Evolutionary conservation across 768 basidiomycete species (phyloP), one percentile per base, ranked within the genome.

Genomic region (Suillus paluster): DNA sequence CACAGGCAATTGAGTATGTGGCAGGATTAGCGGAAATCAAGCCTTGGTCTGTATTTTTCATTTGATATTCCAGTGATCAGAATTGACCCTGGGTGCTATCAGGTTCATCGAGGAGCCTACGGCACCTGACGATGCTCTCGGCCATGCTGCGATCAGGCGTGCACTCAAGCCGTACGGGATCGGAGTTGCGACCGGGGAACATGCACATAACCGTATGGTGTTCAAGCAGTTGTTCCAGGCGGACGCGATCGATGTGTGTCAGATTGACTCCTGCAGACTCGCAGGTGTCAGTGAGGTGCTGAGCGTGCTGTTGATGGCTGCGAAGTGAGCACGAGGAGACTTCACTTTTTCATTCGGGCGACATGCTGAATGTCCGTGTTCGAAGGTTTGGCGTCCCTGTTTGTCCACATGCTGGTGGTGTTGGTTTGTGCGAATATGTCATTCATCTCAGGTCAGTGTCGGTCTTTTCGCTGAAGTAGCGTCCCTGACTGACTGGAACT

Each of bases 21-120:
- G 86, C 86, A 67, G 83, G 86, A 58, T 82, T 98, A 41, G 83
- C 85, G 67, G 83, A 85, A 57, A 86, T 95, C 74, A 93, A 89
- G 68, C 96, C 96, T 25, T 98, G 96, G 95, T 91, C 67, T 65
- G 79, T 48, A 46, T n/a, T 3, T 10, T 27, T 25, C 5, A 4
- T 38, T 54, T 25, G n/a, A 17, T 23, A 38, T 38, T 38, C 9
- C 36, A 11, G 8, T 36, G 14, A 36, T 15, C 23, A 36, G 15
- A 36, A 56, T 27, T 59, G 8, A 60, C 11, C 30, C 23, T 42
- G 30, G 30, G 8, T 33, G 41, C 15, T 56, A 4, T 42, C 49
- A 92, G 88, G 89, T 97, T 95, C 77, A 95, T 96, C 64, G 94
- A 97, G 72, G 94, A 97, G 70, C 94, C 95, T 1, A 96, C 93